Evolutionary conservation across 345 rosid genomes (phyloP).

Genomic region (Bruguiera sexangula): DNA sequence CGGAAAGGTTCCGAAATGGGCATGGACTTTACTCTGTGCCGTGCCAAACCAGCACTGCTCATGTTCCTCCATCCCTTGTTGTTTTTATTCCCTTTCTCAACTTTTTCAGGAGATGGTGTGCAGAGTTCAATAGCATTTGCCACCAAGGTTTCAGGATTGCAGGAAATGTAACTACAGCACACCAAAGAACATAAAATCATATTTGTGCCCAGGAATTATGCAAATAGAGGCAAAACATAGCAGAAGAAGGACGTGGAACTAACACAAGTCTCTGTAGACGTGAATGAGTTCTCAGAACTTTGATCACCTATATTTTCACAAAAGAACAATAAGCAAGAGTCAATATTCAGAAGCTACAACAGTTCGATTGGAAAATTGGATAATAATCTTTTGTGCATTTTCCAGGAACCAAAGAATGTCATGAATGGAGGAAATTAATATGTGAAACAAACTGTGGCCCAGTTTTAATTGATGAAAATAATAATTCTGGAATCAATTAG

Average conservation of each 20-base stretch:
- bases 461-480: background rate
- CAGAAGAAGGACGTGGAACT: slow-evolving; percentile 34
- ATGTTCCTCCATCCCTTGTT: slow-evolving; percentile 63
- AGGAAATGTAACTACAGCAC: slow-evolving; percentile 71
- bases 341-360: background rate
- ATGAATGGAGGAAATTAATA: background rate
- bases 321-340: background rate
- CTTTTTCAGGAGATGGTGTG: slow-evolving; percentile 64
- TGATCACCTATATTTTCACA: slow-evolving; percentile 54
- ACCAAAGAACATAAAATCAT: slow-evolving; percentile 7
- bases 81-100: slow-evolving; percentile 63
- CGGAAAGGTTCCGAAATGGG: slow-evolving; percentile 80
- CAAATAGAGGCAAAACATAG: background rate
- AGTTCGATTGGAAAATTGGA: background rate
- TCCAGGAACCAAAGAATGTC: background rate
- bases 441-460: background rate
- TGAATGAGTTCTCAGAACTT: slow-evolving; percentile 77
- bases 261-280: slow-evolving; percentile 70
- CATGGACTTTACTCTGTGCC: slow-evolving; percentile 84
- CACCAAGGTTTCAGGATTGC: slow-evolving; percentile 88
- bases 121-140: slow-evolving; percentile 95
- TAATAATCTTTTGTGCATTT: background rate
- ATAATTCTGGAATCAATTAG: background rate
- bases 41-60: slow-evolving; percentile 78
- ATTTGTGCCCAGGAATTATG: background rate